Base-by-base conservation (phyloP, 768 basidiomycete genomes). In the Termitomyces sp. region DNA sequence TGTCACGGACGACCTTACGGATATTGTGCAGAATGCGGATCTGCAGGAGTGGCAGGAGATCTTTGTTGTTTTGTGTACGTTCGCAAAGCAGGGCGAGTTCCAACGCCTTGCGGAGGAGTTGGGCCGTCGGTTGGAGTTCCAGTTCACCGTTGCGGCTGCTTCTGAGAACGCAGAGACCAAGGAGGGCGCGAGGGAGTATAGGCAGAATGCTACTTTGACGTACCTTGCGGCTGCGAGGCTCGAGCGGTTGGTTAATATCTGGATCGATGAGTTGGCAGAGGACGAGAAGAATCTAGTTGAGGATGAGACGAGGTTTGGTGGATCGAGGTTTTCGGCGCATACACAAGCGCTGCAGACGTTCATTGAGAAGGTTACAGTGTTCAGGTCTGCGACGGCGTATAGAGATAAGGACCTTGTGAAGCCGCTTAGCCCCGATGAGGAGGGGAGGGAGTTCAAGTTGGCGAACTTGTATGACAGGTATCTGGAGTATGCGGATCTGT, bases 1-100 rank as follows among this genome's bases (percentile, higher is more conserved):
- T 62, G 92, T 96, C 57, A 89, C 89, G 37, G 86, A 94, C 65
- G 97, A 98, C 66, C 83, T 98, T 8, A 80, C 83, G 19, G 97
- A 98, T 69, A 86, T 98, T 50, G 95, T 98, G 9, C 95, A 97
- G 70, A 97, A 98, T 64, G 96, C 95, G 23, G 95, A 98, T 63
- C 69, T 98, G 50, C 78, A 84, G 41, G 95, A 99, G 69, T 98
- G 96, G 96, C 85, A 89, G 57, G 96, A 97, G 71, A 92, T 95
- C 52, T 98, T 98, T 63, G 95, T 96, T 37, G 92, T 99, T 12
- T 70, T 98, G 10, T 98, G 95, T 75, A 98, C 96, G 0, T 99
- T 95, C 72, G 93, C 95, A 1, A 81, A 75, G 50, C 73, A 82
- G 56, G 89, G 92, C 17, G 94, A 98, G 66, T 98, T 98, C 65